Percentiles rank a stretch among this genome's conserved stretches.
These are phyloP conservation scores for Mycocentrospora acerina DNA, from an alignment of 2,329 filamentous ascomycete genomes.

Conservation along the genomic window DNA sequence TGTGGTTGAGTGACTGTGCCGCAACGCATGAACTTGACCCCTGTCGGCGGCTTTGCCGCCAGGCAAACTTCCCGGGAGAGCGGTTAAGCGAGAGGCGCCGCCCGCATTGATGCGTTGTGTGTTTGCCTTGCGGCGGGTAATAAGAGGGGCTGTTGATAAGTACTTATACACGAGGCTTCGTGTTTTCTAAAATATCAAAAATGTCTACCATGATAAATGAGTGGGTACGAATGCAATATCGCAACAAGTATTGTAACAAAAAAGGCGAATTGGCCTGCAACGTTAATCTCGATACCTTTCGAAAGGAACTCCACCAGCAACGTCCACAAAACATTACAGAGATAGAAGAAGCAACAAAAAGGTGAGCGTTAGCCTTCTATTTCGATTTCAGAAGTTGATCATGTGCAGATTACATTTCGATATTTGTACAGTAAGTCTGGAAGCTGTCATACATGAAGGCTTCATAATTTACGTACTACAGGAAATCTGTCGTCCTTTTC, in stretches of 20 bases:
- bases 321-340: not conserved
- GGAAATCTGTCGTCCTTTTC: too few relatives aligned
- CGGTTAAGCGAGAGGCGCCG: too few relatives aligned
- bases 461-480: too few relatives aligned
- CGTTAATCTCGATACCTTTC: not conserved
- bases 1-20: too few relatives aligned
- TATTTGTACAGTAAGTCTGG: not conserved
- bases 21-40: too few relatives aligned
- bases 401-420: not conserved
- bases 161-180: too few relatives aligned
- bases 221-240: not conserved
- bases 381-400: not conserved
- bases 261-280: not conserved
- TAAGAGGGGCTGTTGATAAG: too few relatives aligned
- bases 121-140: too few relatives aligned
- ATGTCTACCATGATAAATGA: not conserved
- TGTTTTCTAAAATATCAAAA: not conserved
- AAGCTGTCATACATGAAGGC: not conserved
- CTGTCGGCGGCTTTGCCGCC: too few relatives aligned
- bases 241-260: not conserved
- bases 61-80: too few relatives aligned
- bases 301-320: not conserved
- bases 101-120: too few relatives aligned
- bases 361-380: not conserved
- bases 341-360: not conserved